Evolutionary conservation across 768 basidiomycete species (phyloP), one percentile per base, ranked within the genome.

Genomic region (Arthromyces matolae): DNA sequence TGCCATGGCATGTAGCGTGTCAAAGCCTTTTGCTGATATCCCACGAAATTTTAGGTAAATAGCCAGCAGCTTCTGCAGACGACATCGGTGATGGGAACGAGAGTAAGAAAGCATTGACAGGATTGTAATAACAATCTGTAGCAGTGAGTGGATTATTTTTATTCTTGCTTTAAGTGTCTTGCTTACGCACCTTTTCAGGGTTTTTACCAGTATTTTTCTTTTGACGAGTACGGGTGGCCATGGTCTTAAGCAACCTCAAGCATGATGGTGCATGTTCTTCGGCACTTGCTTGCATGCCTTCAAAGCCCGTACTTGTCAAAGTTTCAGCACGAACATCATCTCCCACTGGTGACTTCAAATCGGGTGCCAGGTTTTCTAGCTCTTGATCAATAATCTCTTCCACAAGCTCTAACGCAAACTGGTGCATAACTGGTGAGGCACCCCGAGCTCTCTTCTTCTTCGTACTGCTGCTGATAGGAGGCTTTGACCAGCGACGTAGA

Each of bases 31-130:
- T 3, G 73, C 67, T 31, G 67, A 62, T 1, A 69, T 39, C 0
- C 71, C 71, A 36, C 64, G 59, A 22, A 66, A 63, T 45, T 72
- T 66, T 16, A 74, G 57, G 50, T 72, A 74, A 1, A 68, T 51
- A 0, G 69, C 57, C 1, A 65, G 49, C 3, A 71, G 41, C 51
- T 72, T 71, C 22, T 64, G 58, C 7, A 67, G 43, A 2, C 52
- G 51, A 14, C 51, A 51, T 1, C 51, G 50, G 24, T 60, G 55
- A 43, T 67, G 60, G 0, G 63, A 64, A 0, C 63, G 62, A 1
- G 57, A 46, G 42, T 62, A 68, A n/a, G 53, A 54, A 4, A 64
- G 45, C 41, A 66, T 59, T 16, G 53, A 62, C 4, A 68, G 57
- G 27, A 62, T 57, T 4, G 42, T 54, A 0, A 65, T 24, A 3